These are phyloP conservation scores for Colletotrichum tamarilloi DNA, from an alignment of 2,329 filamentous ascomycete species.

Conservation along the genomic window DNA sequence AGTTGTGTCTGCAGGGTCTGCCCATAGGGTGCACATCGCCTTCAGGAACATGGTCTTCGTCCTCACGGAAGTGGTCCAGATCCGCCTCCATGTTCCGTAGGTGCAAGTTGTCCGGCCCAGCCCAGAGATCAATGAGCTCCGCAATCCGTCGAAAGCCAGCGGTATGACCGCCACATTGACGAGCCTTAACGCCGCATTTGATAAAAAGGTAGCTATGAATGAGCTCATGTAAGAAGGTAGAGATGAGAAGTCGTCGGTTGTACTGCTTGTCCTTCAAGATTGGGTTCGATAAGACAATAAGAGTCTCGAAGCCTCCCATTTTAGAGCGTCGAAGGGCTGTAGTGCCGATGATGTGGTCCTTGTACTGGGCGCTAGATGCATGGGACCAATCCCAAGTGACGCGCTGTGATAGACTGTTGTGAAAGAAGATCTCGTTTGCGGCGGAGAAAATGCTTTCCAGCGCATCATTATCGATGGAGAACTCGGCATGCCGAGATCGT, in stretches of 20 bases:
- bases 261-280: slow-evolving; percentile 67
- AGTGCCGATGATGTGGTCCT: slow-evolving; percentile 69
- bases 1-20: slow-evolving; percentile 20
- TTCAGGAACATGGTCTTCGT: slow-evolving; percentile 35
- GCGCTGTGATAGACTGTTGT: slow-evolving; percentile 63
- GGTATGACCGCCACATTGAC: slow-evolving; percentile 69
- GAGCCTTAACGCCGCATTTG: slow-evolving; percentile 67
- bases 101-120: slow-evolving; percentile 64
- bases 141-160: slow-evolving; percentile 69
- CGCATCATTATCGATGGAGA: slow-evolving; percentile 67
- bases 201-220: slow-evolving; percentile 76
- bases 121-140: slow-evolving; percentile 70
- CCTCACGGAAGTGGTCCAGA: slow-evolving; percentile 62
- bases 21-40: slow-evolving; percentile 28
- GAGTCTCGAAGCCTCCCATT: slow-evolving; percentile 67
- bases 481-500: slow-evolving; percentile 56
- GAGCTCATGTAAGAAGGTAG: slow-evolving; percentile 74
- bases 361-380: slow-evolving; percentile 59
- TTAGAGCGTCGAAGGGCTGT: slow-evolving; percentile 66
- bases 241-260: slow-evolving; percentile 70
- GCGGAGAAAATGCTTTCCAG: slow-evolving; percentile 69
- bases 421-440: slow-evolving; percentile 73
- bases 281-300: slow-evolving; percentile 70
- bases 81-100: slow-evolving; percentile 72
- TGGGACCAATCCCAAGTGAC: slow-evolving; percentile 73